Conservation (phyloP, 106 monocot species). For the Agapanthus africanus region DNA sequence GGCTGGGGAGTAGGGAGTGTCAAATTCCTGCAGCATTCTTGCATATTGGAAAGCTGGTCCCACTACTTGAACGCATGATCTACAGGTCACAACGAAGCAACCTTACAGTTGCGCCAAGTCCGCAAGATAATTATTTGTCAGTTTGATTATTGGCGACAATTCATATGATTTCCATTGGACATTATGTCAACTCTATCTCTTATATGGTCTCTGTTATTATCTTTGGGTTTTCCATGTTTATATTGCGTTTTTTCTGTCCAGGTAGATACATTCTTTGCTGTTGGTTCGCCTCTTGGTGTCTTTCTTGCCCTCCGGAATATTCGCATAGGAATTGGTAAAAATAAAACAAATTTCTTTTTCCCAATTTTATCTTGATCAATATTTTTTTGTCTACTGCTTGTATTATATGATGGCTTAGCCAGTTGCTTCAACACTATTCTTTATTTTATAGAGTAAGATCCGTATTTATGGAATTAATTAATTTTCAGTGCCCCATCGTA, state of each 20-base stretch:
- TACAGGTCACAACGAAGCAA: background rate
- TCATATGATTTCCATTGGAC: background rate
- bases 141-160: background rate
- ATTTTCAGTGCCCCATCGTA: background rate
- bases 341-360: background rate
- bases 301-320: conserved; percentile 89
- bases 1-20: background rate
- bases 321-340: conserved; percentile 89
- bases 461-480: background rate
- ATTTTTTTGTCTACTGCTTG: background rate
- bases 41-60: background rate
- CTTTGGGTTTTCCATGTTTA: background rate
- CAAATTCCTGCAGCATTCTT: too few species aligned
- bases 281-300: conserved; percentile 94
- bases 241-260: conserved; percentile 14
- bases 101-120: background rate
- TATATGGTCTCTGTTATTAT: background rate
- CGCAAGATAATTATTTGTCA: too few species aligned
- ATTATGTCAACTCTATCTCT: background rate
- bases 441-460: background rate
- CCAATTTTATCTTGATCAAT: background rate
- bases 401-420: background rate
- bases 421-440: background rate
- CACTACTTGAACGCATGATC: background rate
- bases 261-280: conserved; percentile 99